Evolutionary conservation across 306 rosid species (phyloP).

Genomic region (Trifolium dubium): DNA sequence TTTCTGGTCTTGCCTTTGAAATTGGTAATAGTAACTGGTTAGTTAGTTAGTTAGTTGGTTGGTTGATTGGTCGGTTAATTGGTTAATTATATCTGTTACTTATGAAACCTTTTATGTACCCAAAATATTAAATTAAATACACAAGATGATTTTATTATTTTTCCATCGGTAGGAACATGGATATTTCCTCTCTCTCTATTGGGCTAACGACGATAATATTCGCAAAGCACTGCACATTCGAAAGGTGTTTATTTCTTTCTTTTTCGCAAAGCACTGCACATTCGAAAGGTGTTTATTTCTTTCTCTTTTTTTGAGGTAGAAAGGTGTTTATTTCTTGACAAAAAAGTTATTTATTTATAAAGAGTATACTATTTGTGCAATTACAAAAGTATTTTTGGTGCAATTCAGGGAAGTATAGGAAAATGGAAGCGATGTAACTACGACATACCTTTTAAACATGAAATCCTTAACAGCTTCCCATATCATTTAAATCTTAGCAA

Average conservation of each 20-base stretch:
- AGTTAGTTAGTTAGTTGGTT: too few species aligned
- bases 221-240: conserved; percentile 49
- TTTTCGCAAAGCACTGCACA: conserved; percentile 47
- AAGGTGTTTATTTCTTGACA: background rate
- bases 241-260: conserved; percentile 47
- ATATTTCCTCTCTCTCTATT: conserved; percentile 40
- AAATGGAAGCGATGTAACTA: conserved; percentile 56
- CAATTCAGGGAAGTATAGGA: conserved; percentile 49
- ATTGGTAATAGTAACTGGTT: background rate
- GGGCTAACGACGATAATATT: conserved; percentile 59
- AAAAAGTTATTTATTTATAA: background rate
- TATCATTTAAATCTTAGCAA: conserved; percentile 57
- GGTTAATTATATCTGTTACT: too few species aligned
- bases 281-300: background rate
- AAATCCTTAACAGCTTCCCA: background rate
- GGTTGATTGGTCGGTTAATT: too few species aligned
- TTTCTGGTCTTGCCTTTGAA: conserved; percentile 13
- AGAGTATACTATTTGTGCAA: too few species aligned
- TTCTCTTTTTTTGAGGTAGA: background rate
- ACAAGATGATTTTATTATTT: background rate
- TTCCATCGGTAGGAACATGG: conserved; percentile 17
- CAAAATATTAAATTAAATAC: too few species aligned
- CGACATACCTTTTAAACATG: background rate
- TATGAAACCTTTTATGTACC: too few species aligned
- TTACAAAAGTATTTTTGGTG: background rate